Conservation (phyloP, 108 stramenopile species). For the Fragilaria crotonensis region DNA sequence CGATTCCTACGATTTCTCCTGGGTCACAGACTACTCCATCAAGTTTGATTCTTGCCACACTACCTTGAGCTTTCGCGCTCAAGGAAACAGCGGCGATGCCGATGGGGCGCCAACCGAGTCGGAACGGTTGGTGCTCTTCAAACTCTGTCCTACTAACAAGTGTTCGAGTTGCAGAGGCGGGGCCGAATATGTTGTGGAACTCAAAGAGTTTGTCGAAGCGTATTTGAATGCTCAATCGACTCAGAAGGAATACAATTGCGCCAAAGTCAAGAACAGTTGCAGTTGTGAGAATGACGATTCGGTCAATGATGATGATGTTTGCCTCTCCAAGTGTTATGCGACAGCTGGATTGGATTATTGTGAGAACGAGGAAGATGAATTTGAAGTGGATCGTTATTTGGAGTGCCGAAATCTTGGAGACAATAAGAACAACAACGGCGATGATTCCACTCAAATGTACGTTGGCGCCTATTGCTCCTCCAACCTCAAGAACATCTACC, state of each 20-base stretch:
- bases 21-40: slow-evolving; percentile 56
- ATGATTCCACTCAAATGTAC: slow-evolving; percentile 39
- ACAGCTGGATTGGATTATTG: slow-evolving; percentile 43
- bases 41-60: slow-evolving; percentile 58
- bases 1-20: slow-evolving; percentile 28
- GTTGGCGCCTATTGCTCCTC: slow-evolving; percentile 67
- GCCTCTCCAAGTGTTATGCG: slow-evolving; percentile 40
- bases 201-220: slow-evolving; percentile 71
- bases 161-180: slow-evolving; percentile 10
- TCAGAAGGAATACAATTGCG: slow-evolving; percentile 55
- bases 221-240: slow-evolving; percentile 40
- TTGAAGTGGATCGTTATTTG: slow-evolving; percentile 41
- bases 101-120: slow-evolving; percentile 37
- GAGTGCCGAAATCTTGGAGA: slow-evolving; percentile 31
- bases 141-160: slow-evolving; percentile 48
- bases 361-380: slow-evolving; percentile 35
- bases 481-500: slow-evolving; percentile 59
- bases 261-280: slow-evolving; percentile 59
- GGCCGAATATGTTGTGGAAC: slow-evolving; percentile 54
- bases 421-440: slow-evolving; percentile 39
- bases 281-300: slow-evolving; percentile 49
- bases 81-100: slow-evolving; percentile 18
- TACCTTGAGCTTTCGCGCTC: slow-evolving; percentile 24
- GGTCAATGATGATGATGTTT: slow-evolving; percentile 46
- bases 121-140: slow-evolving; percentile 66